Evolutionary conservation across 371 early-diverging fungal genomes (phyloP), one percentile per base, ranked within the genome.

Genomic region (Quaeritorhiza haematococci): DNA sequence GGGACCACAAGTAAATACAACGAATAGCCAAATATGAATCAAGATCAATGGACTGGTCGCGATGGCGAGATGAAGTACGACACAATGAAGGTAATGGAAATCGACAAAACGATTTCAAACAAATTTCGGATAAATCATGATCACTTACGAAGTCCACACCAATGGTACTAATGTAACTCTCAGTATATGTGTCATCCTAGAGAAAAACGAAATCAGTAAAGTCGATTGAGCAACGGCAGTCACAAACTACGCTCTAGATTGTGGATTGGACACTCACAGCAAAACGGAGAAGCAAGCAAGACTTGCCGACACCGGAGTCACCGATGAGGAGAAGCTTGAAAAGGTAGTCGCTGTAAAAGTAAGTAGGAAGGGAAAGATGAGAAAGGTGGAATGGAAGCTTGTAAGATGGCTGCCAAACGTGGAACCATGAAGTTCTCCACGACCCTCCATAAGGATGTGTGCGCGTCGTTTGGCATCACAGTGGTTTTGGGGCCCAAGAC

Each of bases 261-360:
- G 17, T 50, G 23, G 8, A 6, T 1, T 30, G 50, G 33, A 23
- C 24, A 55, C 63, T 15, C 58, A 68, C 68, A 29, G 76, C 82
- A 66, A 83, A 98, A 69, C 98, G 89, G 41, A 94, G 84, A 59
- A 99, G 80, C 52, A 99, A 73, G 74, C 98, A 97, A 45, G 96
- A 94, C 80, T 99, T 99, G 33, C 99, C 99, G 49, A 98, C 98
- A 81, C 99, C 99, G 58, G 97, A 96, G 82, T 99, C 98, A 41
- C 99, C 99, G 72, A 99, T 99, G 51, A 99, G 81, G 58, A 99
- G 86, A 48, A 98, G 86, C 76, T 99, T 99, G 85, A 99, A 97
- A 63, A 97, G 88, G 76, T 95, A 93, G 76, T 97, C 98, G 80
- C 49, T 53, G 34, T 8, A 51, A 24, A 33, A 27, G n/a, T n/a